Percentiles rank a stretch among this genome's conserved stretches.
phyloP scores from a whole-genome alignment of 2,329 filamentous ascomycete genomes.

The Mycosphaerella sp. region DNA sequence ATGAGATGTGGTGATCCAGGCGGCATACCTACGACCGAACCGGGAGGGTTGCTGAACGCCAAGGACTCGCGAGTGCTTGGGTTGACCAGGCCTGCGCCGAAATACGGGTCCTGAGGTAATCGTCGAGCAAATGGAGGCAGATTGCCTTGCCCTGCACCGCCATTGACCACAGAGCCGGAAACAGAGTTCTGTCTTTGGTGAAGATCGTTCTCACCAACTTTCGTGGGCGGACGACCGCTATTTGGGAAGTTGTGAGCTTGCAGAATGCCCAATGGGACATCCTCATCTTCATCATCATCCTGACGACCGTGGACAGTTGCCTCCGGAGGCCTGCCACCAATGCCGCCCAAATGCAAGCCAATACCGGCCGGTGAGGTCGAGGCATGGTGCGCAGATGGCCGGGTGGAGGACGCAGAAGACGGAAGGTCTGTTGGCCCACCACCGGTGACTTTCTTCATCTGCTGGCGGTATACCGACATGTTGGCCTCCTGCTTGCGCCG shows the following conservation, averaged over 20 bases:
- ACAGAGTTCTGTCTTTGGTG: slow-evolving; percentile 46
- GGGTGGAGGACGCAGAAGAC: slow-evolving; percentile 32
- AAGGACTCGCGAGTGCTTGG: slow-evolving; percentile 68
- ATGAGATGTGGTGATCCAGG: slow-evolving; percentile 18
- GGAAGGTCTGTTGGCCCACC: slow-evolving; percentile 51
- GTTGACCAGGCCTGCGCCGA: slow-evolving; percentile 70
- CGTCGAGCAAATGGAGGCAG: slow-evolving; percentile 78
- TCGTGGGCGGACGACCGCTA: slow-evolving; percentile 67
- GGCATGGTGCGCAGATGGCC: slow-evolving; percentile 52
- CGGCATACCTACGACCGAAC: slow-evolving; percentile 36
- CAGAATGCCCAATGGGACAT: slow-evolving; percentile 77
- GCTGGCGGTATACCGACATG: slow-evolving; percentile 81
- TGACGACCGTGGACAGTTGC: slow-evolving; percentile 24
- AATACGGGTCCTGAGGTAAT: slow-evolving; percentile 78
- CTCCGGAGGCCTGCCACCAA: slow-evolving; percentile 27
- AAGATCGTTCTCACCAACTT: slow-evolving; percentile 48
- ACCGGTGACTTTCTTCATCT: slow-evolving; percentile 95
- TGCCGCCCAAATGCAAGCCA: slow-evolving; percentile 30
- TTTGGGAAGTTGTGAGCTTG: slow-evolving; percentile 83
- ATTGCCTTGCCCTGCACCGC: slow-evolving; percentile 42
- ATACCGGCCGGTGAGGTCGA: slow-evolving; percentile 28
- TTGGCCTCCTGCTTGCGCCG: slow-evolving; percentile 84
- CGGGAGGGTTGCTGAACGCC: slow-evolving; percentile 48
- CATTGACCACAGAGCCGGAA: slow-evolving; percentile 50
- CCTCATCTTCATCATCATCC: slow-evolving; percentile 72